Base-by-base conservation (phyloP, 768 basidiomycete species). In the Lactarius pseudohatsudake region DNA sequence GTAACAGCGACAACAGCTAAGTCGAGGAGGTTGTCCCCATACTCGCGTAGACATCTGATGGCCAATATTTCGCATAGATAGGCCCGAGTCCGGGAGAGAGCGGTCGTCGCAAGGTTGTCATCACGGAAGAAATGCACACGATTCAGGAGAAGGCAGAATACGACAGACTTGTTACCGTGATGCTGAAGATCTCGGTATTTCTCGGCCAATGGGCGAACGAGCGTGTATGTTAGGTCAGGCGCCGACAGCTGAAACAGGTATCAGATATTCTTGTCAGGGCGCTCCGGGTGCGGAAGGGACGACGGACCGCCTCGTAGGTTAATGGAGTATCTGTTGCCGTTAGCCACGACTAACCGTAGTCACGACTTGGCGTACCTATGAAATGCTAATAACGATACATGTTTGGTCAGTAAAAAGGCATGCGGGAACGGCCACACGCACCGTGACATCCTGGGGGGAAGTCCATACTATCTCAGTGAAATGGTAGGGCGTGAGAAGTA, bases 61-160 rank as follows among this genome's bases (percentile, higher is more conserved):
- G 96, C 96, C 13, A 98, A 82, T 45, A 96, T 86, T 77, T 98
- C 96, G 76, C 96, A 98, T 30, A 98, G 83, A 43, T 81, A 78
- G 1, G 94, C 94, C 41, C 96, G 84, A 1, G 92, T 86, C 11
- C 80, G 77, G 1, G 90, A 94, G 34, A 97, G 74, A 0, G 89
- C 77, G 65, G 85, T 78, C 30, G 89, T 89, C 10, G 86, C 82
- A 67, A 94, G 78, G 70, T 87, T 84, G 54, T 88, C 83, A 76
- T 96, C 94, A 40, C 89, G 87, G 16, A 86, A 73, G 76, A 96
- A 96, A 75, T 94, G 86, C 4, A 94, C 85, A 41, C 92, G 86
- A 76, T 94, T 96, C 62, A 97, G 79, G 3, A 97, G 86, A 66
- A 94, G 84, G 72, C 93, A 94, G 74, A 97, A 97, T 6, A 92